A percentile compares a stretch with the other conserved stretches of the same genome.
Evolutionary conservation across 2,329 filamentous ascomycete species (phyloP).

Genomic region (Paracorniculantispora psalliotae): DNA sequence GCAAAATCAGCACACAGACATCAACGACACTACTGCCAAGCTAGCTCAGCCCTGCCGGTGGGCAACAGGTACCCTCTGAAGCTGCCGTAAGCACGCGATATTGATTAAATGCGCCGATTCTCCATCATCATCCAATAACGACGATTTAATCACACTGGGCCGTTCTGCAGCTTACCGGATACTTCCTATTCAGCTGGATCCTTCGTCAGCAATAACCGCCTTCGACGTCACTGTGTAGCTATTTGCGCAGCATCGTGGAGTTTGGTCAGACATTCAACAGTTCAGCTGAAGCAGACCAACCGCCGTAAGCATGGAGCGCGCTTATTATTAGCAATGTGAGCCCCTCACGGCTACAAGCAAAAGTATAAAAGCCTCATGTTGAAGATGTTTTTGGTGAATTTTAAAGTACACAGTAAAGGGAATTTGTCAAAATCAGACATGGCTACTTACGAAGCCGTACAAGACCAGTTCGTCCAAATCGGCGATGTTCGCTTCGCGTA

Average conservation of each 20-base stretch:
- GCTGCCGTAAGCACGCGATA: neutral
- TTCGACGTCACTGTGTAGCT: neutral
- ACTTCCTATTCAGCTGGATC: neutral
- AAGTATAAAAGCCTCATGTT: neutral
- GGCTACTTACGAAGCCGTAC: slow-evolving; percentile 26
- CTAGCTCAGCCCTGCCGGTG: neutral
- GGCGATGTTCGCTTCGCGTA: slow-evolving; percentile 25
- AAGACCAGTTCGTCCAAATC: slow-evolving; percentile 25
- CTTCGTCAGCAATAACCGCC: neutral
- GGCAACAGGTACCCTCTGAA: neutral
- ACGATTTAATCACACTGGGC: neutral
- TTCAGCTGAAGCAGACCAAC: neutral
- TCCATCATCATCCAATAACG: neutral
- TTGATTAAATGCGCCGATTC: neutral
- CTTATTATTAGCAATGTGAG: neutral
- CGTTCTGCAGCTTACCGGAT: neutral
- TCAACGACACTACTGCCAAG: neutral
- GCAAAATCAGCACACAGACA: neutral
- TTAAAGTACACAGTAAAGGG: neutral
- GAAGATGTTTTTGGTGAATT: neutral
- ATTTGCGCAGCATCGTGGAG: neutral
- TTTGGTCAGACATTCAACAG: neutral
- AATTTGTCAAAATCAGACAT: slow-evolving; percentile 16
- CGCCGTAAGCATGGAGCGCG: neutral
- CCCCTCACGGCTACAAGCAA: neutral